Evolutionary conservation across 176 grass and related monocot genomes (phyloP).

Genomic region (Oryza meridionalis): DNA sequence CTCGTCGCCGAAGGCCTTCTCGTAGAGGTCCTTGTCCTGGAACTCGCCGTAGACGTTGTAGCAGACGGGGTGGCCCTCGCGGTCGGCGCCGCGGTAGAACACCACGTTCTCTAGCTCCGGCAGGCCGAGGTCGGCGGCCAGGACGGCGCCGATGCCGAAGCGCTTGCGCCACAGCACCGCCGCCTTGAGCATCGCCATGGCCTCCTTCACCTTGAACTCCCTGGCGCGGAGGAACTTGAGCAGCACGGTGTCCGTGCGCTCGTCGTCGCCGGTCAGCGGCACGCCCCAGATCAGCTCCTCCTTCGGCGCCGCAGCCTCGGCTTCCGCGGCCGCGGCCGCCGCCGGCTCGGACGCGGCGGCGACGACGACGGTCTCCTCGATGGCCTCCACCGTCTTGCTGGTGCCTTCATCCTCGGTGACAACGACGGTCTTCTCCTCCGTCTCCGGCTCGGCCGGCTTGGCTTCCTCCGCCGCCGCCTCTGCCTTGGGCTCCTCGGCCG

Average conservation of each 20-base stretch:
- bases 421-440: conserved; percentile 18
- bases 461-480: conserved; percentile 35
- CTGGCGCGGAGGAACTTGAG: conserved; percentile 89
- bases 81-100: conserved; percentile 66
- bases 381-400: conserved; percentile 38
- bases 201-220: conserved; percentile 81
- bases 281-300: conserved; percentile 65
- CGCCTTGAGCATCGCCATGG: conserved; percentile 72
- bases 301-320: not conserved
- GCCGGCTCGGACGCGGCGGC: not conserved
- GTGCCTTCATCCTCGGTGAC: conserved; percentile 18
- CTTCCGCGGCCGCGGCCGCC: not conserved
- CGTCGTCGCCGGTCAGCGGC: conserved; percentile 59
- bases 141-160: conserved; percentile 60
- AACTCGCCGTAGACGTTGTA: conserved; percentile 90
- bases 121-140: conserved; percentile 44
- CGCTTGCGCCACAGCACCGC: conserved; percentile 81
- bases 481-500: conserved; percentile 36
- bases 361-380: conserved; percentile 42
- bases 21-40: conserved; percentile 81
- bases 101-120: conserved; percentile 46
- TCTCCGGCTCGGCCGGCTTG: conserved; percentile 34
- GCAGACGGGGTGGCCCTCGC: conserved; percentile 81
- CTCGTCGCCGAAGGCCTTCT: conserved; percentile 71
- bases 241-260: conserved; percentile 78